A percentile compares a stretch with the other conserved stretches of the same genome.
Evolutionary conservation across 164 flowering plant species (phyloP).

Genomic region (Macadamia integrifolia): DNA sequence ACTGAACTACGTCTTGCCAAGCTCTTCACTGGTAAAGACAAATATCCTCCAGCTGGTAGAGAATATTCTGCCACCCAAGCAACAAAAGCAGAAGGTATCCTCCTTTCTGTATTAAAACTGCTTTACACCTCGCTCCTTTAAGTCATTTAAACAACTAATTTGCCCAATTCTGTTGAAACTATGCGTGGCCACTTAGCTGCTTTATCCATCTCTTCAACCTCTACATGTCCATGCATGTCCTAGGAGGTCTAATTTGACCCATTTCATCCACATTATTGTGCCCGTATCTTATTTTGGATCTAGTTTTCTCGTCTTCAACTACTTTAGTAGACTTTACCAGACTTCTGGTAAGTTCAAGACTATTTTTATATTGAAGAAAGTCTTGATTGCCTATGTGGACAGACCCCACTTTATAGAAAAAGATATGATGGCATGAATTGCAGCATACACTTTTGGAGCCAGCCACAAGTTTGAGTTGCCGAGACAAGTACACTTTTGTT

Average conservation of each 20-base stretch:
- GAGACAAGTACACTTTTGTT: too few relatives aligned
- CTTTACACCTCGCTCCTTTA: neutral
- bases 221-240: too few relatives aligned
- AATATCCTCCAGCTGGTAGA: constrained; percentile 14
- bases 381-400: too few relatives aligned
- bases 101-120: neutral
- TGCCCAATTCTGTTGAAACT: neutral
- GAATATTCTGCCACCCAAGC: constrained; percentile 16
- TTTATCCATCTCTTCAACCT: neutral
- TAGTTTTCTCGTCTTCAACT: too few relatives aligned
- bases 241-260: neutral
- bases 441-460: too few relatives aligned
- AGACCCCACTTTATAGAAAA: too few relatives aligned
- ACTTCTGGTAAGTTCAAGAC: too few relatives aligned
- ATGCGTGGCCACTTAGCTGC: neutral
- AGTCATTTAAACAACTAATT: neutral
- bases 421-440: too few relatives aligned
- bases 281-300: neutral
- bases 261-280: neutral
- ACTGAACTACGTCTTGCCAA: constrained; percentile 81
- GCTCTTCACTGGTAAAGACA: constrained; percentile 45
- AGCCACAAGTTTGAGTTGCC: too few relatives aligned
- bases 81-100: constrained; percentile 58
- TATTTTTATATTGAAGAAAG: too few relatives aligned
- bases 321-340: neutral